Evolutionary conservation across 1,139 yeast genomes (phyloP).

Genomic region (Scheffersomyces lignicola): DNA sequence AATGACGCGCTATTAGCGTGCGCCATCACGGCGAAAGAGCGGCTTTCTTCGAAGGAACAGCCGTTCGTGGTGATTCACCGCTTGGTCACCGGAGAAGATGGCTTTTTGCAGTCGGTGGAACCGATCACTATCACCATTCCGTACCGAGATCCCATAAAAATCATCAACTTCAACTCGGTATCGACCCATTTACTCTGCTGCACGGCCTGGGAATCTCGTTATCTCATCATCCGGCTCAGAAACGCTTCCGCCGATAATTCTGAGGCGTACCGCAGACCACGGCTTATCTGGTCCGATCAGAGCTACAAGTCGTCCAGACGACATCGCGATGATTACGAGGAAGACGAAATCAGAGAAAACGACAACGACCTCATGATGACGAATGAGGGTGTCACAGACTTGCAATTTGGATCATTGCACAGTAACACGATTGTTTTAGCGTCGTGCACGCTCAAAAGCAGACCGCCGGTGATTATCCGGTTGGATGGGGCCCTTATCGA

Average conservation of each 20-base stretch:
- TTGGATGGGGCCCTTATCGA: constrained; percentile 40
- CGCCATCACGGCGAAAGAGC: constrained; percentile 79
- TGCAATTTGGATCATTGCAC: constrained; percentile 52
- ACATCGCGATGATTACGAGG: constrained; percentile 17
- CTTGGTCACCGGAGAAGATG: constrained; percentile 23
- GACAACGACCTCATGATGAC: constrained; percentile 52
- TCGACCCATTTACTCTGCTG: constrained; percentile 75
- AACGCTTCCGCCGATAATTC: constrained; percentile 23
- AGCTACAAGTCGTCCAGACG: constrained; percentile 18
- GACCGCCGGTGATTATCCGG: constrained; percentile 38
- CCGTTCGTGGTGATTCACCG: constrained; percentile 75
- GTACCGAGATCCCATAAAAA: constrained; percentile 78
- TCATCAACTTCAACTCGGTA: constrained; percentile 67
- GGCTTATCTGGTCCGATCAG: constrained; percentile 51
- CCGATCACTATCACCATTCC: constrained; percentile 81
- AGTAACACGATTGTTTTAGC: constrained; percentile 39
- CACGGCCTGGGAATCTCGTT: constrained; percentile 81
- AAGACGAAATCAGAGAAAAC: constrained; percentile 16
- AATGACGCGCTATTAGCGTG: constrained; percentile 69
- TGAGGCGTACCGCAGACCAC: constrained; percentile 53
- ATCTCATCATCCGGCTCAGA: constrained; percentile 70
- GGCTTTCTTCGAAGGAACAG: constrained; percentile 69
- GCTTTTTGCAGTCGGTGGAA: constrained; percentile 36
- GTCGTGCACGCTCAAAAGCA: constrained; percentile 35
- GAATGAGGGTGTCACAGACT: constrained; percentile 84